A percentile compares a stretch with the other conserved stretches of the same genome.
Conservation (phyloP, 805 yeast species). For the Kuraishia ogatae region DNA sequence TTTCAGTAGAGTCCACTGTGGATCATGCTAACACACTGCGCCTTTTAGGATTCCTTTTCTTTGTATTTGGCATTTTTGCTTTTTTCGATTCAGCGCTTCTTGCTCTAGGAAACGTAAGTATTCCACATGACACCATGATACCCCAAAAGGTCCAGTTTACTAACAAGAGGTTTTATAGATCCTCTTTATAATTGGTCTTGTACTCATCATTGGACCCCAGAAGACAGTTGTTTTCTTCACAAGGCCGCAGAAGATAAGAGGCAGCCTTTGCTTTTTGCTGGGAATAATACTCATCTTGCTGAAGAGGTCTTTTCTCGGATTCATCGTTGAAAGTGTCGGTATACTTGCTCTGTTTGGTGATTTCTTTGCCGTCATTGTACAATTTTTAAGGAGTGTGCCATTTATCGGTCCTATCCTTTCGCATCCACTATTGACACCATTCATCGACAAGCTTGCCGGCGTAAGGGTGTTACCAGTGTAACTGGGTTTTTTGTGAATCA, state of each 20-base stretch:
- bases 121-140: background rate
- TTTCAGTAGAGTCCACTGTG: too few species aligned
- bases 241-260: conserved; percentile 80
- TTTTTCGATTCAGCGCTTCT: conserved; percentile 83
- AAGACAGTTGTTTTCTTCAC: conserved; percentile 78
- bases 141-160: background rate
- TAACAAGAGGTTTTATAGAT: conserved; percentile 19
- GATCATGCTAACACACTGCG: background rate
- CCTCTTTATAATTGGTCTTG: conserved; percentile 70
- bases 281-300: conserved; percentile 73
- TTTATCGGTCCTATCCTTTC: conserved; percentile 77
- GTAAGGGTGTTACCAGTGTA: conserved; percentile 60
- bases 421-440: conserved; percentile 77
- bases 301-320: conserved; percentile 78
- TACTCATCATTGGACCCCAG: conserved; percentile 80
- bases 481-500: too few species aligned
- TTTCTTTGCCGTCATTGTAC: conserved; percentile 81
- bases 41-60: conserved; percentile 49
- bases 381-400: conserved; percentile 83
- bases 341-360: conserved; percentile 84
- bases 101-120: conserved; percentile 72
- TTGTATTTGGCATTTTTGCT: conserved; percentile 73
- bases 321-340: conserved; percentile 80
- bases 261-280: conserved; percentile 65
- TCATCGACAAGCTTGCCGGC: conserved; percentile 55